Evolutionary conservation across 1,139 yeast genomes (phyloP), one percentile per base, ranked within the genome.

Genomic region (Hemisphaericaspora subhashii): DNA sequence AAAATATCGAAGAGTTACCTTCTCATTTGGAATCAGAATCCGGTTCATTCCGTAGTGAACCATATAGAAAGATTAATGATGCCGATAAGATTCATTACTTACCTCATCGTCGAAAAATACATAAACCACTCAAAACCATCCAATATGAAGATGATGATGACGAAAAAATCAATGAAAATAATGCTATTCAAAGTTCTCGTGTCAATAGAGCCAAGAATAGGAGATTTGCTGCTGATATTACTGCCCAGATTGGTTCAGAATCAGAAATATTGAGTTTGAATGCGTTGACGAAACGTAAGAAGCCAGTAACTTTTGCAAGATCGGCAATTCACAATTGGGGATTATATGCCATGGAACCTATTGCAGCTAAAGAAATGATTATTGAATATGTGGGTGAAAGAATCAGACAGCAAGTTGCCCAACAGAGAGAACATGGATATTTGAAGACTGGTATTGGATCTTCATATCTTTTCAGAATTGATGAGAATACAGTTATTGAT

Each of bases 301-400:
- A 92, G 58, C 96, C 96, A 0, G 97, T 92, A 10, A 85, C 94
- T 13, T 90, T 90, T 70, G 97, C 98, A 0, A 71, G 98, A 40
- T 89, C 98, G 1, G 95, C 97, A 0, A 92, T 92, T 53, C 98
- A 94, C 59, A 89, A 92, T 55, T 92, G 98, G 98, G 99, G 99
- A 0, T 66, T 92, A 35, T 92, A 89, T 63, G 98, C 98, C 0
- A 69, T 87, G 55, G 98, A 92, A 55, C 95, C 95, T 1, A 92
- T 92, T 54, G 86, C 89, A 11, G 94, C 95, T 1, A 86, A 84
- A 50, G 98, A 92, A 62, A 92, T 92, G 97, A 90, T 92, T 53
- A 92, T 94, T 45, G 99, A 94, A 60, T 92, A 92, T 54, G 98
- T 92, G n/a, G 99, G 99, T 24, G 98, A 92, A 54, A 77, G 95